phyloP scores from a whole-genome alignment of 2,329 filamentous ascomycete species.

The Botrytis squamosa region DNA sequence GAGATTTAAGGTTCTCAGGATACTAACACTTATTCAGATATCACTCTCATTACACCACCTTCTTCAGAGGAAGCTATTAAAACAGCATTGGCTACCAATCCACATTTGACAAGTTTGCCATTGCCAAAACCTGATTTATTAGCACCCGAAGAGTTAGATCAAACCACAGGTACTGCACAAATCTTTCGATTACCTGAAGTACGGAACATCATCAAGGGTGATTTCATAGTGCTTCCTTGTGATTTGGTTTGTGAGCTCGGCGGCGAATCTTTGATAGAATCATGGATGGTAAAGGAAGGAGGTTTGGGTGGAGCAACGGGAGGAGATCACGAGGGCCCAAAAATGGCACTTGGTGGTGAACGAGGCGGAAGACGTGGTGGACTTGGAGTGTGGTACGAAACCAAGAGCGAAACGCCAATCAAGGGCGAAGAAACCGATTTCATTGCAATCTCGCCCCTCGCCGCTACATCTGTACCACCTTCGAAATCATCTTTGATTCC shows the following conservation, averaged over 20 bases:
- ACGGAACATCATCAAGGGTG: slow-evolving; percentile 70
- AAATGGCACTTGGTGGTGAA: slow-evolving; percentile 53
- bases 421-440: slow-evolving; percentile 95
- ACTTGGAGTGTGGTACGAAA: slow-evolving; percentile 88
- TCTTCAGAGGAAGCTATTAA: slow-evolving; percentile 66
- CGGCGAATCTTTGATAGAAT: slow-evolving; percentile 77
- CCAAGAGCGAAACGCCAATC: slow-evolving; percentile 70
- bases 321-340: slow-evolving; percentile 46
- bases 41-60: slow-evolving; percentile 62
- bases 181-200: slow-evolving; percentile 83
- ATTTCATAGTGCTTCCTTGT: slow-evolving; percentile 90
- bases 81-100: slow-evolving; percentile 71
- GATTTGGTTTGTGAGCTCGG: slow-evolving; percentile 89
- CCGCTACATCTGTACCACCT: slow-evolving; percentile 55
- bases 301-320: slow-evolving; percentile 63
- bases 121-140: slow-evolving; percentile 72
- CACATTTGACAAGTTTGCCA: slow-evolving; percentile 71
- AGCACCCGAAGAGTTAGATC: slow-evolving; percentile 71
- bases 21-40: slow-evolving; percentile 46
- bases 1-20: not conserved
- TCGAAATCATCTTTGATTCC: slow-evolving; percentile 64
- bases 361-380: slow-evolving; percentile 68
- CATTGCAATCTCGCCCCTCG: slow-evolving; percentile 71
- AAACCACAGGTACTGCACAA: slow-evolving; percentile 86
- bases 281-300: slow-evolving; percentile 85